Percentiles rank a stretch among this genome's conserved stretches.
phyloP scores from a whole-genome alignment of 2,329 filamentous ascomycete genomes.

The Pyrenochaeta sp. region DNA sequence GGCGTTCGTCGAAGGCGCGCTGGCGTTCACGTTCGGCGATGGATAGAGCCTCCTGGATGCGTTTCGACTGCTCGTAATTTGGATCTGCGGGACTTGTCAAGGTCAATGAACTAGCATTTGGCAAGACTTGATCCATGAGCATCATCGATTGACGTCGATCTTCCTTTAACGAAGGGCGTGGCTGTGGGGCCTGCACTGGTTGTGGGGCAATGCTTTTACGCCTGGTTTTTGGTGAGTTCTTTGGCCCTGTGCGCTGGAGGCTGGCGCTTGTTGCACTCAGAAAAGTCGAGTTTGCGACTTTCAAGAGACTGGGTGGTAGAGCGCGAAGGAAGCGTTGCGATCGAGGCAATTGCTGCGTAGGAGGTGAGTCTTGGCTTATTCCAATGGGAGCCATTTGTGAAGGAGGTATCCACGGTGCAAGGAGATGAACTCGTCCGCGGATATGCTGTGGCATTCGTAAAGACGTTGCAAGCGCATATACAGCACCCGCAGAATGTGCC shows the following conservation, averaged over 20 bases:
- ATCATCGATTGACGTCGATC: constrained; percentile 56
- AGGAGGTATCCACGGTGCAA: constrained; percentile 96
- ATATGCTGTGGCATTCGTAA: constrained; percentile 96
- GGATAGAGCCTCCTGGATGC: constrained; percentile 61
- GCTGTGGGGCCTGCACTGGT: constrained; percentile 15
- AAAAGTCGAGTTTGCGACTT: constrained; percentile 93
- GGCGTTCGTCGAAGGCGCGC: constrained; percentile 77
- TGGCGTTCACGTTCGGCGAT: constrained; percentile 76
- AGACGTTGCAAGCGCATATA: constrained; percentile 94
- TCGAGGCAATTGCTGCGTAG: constrained; percentile 85
- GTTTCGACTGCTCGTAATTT: constrained; percentile 38
- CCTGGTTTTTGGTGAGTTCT: constrained; percentile 57
- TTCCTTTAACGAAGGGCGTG: constrained; percentile 37
- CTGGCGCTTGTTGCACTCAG: constrained; percentile 91
- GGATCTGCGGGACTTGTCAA: constrained; percentile 37
- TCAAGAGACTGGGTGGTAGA: constrained; percentile 87
- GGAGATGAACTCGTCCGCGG: constrained; percentile 87
- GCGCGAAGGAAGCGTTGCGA: constrained; percentile 90
- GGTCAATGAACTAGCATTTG: constrained; percentile 45
- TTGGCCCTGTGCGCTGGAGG: constrained; percentile 62
- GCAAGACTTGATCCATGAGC: constrained; percentile 58
- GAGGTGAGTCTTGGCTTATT: constrained; percentile 75
- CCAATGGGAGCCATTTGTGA: constrained; percentile 61
- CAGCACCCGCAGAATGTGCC: constrained; percentile 95
- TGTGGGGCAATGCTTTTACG: constrained; percentile 38